Evolutionary conservation across 768 basidiomycete genomes (phyloP).

Genomic region (Mycena galericulata): DNA sequence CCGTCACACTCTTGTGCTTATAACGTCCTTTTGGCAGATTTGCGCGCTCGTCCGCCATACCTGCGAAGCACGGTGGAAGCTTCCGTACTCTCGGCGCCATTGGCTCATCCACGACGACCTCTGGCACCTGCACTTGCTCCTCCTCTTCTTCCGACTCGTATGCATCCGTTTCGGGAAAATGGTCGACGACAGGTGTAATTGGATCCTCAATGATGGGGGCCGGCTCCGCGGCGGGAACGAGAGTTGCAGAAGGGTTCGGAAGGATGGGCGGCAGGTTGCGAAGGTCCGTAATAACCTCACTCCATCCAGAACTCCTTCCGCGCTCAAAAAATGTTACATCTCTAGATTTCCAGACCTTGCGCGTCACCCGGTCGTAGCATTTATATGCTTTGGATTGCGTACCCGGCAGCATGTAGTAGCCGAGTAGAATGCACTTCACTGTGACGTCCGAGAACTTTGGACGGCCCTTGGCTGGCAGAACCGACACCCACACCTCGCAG

Average conservation of each 20-base stretch:
- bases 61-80: background rate
- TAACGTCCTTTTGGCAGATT: constrained; percentile 15
- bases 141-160: background rate
- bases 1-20: background rate
- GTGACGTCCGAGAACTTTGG: background rate
- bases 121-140: too few species aligned
- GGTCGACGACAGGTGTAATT: too few species aligned
- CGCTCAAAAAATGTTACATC: constrained; percentile 13
- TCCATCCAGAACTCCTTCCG: constrained; percentile 1
- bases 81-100: background rate
- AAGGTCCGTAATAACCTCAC: constrained; percentile 5
- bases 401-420: background rate
- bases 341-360: constrained; percentile 2
- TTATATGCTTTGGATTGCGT: background rate
- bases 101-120: background rate
- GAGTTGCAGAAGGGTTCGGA: background rate
- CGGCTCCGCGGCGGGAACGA: too few species aligned
- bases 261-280: constrained; percentile 9
- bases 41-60: constrained; percentile 10
- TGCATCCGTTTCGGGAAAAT: background rate
- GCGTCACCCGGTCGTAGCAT: background rate
- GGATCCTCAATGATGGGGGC: too few species aligned
- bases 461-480: background rate
- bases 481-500: background rate
- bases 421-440: background rate